Percentiles rank a stretch among this genome's conserved stretches.
These are phyloP conservation scores for Moniliella sp. DNA, from an alignment of 1,284 basidiomycete species.

Conservation along the genomic window DNA sequence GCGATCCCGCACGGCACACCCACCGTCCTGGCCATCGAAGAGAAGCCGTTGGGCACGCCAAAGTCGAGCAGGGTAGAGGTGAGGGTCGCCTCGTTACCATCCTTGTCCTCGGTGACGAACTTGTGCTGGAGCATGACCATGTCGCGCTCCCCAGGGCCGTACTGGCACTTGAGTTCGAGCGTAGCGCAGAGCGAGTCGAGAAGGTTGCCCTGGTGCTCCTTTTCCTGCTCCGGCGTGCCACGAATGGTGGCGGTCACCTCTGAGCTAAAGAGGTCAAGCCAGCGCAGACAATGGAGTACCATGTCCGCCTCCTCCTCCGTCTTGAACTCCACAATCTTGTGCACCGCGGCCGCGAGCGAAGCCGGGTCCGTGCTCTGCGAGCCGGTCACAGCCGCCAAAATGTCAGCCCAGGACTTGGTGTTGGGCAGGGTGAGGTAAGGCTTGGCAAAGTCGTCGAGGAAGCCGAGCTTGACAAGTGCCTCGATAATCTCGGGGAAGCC, in stretches of 20 bases:
- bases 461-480: conserved; percentile 67
- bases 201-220: conserved; percentile 52
- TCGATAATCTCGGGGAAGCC: conserved; percentile 95
- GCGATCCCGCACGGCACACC: conserved; percentile 87
- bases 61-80: conserved; percentile 83
- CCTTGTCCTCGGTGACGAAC: conserved; percentile 14
- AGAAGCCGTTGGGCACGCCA: conserved; percentile 54
- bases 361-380: conserved; percentile 48
- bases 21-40: conserved; percentile 85
- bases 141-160: conserved; percentile 73
- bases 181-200: conserved; percentile 82
- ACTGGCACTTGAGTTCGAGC: conserved; percentile 76
- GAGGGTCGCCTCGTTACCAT: conserved; percentile 53
- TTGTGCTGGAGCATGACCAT: conserved; percentile 96
- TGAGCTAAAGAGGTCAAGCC: conserved; percentile 66
- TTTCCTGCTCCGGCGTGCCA: conserved; percentile 37
- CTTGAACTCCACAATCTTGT: conserved; percentile 14
- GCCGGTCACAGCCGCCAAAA: conserved; percentile 59
- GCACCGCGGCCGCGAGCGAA: conserved; percentile 38
- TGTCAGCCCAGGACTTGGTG: conserved; percentile 35
- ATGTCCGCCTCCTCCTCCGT: conserved; percentile 14
- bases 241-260: conserved; percentile 39
- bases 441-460: conserved; percentile 52
- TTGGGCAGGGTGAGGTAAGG: conserved; percentile 43
- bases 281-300: conserved; percentile 42